Evolutionary conservation across 1,284 basidiomycete genomes (phyloP).

Genomic region (Pseudozyma sp.): DNA sequence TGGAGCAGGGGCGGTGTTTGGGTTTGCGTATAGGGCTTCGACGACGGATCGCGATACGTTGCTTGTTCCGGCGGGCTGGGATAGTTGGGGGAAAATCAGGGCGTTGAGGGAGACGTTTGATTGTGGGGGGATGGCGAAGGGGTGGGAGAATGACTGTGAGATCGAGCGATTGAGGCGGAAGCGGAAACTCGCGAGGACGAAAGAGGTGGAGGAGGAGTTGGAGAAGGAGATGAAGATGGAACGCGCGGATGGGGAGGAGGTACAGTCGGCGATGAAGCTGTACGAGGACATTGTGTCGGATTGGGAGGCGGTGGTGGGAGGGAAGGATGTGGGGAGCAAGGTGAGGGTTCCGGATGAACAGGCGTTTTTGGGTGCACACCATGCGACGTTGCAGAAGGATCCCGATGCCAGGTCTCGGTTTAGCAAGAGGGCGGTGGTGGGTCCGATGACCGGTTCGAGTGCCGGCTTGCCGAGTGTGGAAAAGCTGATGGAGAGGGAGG

Average conservation of each 20-base stretch:
- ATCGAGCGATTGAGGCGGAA: constrained; percentile 40
- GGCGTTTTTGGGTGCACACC: constrained; percentile 50
- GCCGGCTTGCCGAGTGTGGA: constrained; percentile 51
- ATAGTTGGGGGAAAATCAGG: constrained; percentile 94
- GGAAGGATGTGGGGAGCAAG: constrained; percentile 11
- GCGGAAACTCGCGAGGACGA: constrained; percentile 27
- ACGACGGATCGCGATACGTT: constrained; percentile 91
- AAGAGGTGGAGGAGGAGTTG: constrained; percentile 41
- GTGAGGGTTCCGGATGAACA: constrained; percentile 46
- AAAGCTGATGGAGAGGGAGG: constrained; percentile 28
- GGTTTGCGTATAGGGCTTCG: constrained; percentile 87
- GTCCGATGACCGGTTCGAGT: constrained; percentile 51
- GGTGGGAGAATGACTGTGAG: constrained; percentile 71
- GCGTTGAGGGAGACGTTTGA: constrained; percentile 93
- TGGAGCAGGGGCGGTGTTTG: constrained; percentile 78
- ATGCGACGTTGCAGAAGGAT: constrained; percentile 48
- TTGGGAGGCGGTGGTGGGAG: constrained; percentile 42
- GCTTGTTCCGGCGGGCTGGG: constrained; percentile 94
- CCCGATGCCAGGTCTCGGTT: constrained; percentile 34
- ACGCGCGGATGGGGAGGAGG: constrained; percentile 22
- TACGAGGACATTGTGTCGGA: constrained; percentile 63
- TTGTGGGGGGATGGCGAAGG: constrained; percentile 80
- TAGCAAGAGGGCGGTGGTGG: constrained; percentile 47
- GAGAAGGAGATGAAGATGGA: constrained; percentile 44
- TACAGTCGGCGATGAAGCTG: constrained; percentile 55